phyloP scores from a whole-genome alignment of 495 filamentous ascomycete species.

The Penicillium macrosclerotiorum region DNA sequence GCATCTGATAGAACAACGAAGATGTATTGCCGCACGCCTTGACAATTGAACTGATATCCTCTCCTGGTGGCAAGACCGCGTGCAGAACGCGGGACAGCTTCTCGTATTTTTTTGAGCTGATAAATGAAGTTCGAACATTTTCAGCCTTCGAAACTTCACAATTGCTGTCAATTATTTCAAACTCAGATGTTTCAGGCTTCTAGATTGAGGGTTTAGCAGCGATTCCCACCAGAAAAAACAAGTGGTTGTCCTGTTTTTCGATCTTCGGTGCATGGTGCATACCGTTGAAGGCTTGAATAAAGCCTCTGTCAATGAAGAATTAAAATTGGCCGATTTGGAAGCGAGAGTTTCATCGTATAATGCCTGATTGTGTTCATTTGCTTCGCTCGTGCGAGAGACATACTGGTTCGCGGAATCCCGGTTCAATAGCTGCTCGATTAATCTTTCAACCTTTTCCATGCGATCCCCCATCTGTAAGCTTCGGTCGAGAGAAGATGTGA shows the following conservation, averaged over 20 bases:
- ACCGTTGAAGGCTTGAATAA: background rate
- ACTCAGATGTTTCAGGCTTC: background rate
- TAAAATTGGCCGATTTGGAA: too few relatives aligned
- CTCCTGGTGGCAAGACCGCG: slow-evolving; percentile 11
- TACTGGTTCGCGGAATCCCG: too few relatives aligned
- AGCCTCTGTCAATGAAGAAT: background rate
- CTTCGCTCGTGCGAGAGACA: too few relatives aligned
- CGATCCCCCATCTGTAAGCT: slow-evolving; percentile 8
- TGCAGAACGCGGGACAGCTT: slow-evolving; percentile 13
- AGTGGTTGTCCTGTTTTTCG: background rate
- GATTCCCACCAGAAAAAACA: too few relatives aligned
- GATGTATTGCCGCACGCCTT: slow-evolving; percentile 8
- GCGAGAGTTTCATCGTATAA: too few relatives aligned
- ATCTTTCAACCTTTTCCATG: background rate
- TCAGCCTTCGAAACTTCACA: background rate
- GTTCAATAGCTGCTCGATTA: background rate
- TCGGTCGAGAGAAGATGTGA: slow-evolving; percentile 1
- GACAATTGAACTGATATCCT: slow-evolving; percentile 16
- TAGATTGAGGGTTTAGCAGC: too few relatives aligned
- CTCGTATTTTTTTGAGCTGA: background rate
- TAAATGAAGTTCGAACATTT: too few relatives aligned
- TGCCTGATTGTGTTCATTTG: too few relatives aligned
- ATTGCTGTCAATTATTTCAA: background rate
- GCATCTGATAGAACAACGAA: slow-evolving; percentile 14
- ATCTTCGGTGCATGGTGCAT: background rate